These are phyloP conservation scores for Cercospora zeina DNA, from an alignment of 2,329 filamentous ascomycete species.

Conservation along the genomic window DNA sequence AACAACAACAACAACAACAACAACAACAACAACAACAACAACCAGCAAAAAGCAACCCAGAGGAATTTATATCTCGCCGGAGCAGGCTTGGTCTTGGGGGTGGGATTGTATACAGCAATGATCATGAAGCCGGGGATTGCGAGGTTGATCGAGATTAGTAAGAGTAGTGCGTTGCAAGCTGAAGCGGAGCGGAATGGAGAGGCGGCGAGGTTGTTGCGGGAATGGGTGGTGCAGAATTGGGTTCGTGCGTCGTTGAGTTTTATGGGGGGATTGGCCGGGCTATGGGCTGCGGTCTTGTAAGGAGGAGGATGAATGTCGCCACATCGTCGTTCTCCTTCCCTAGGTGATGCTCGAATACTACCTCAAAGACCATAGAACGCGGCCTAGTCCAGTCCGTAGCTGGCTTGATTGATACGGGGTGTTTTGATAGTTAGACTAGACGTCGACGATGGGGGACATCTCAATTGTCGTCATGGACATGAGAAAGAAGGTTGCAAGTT, in stretches of 20 bases:
- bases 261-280: conserved; percentile 14
- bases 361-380: no score
- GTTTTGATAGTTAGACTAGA: no score
- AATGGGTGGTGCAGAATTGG: conserved; percentile 20
- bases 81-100: not conserved
- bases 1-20: no score
- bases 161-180: conserved; percentile 15
- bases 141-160: conserved; percentile 25
- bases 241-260: conserved; percentile 15
- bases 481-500: no score
- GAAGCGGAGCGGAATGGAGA: conserved; percentile 26
- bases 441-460: no score
- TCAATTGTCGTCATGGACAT: no score
- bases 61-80: not conserved
- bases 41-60: not conserved
- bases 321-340: no score
- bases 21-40: no score
- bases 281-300: conserved; percentile 18
- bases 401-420: no score
- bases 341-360: no score
- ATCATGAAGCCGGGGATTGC: conserved; percentile 19
- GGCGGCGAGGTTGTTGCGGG: conserved; percentile 22
- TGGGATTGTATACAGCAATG: conserved; percentile 7
- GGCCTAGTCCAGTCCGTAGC: no score
- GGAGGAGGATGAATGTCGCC: no score